Evolutionary conservation across 2,329 filamentous ascomycete genomes (phyloP).

Genomic region (Seiridium cupressi): DNA sequence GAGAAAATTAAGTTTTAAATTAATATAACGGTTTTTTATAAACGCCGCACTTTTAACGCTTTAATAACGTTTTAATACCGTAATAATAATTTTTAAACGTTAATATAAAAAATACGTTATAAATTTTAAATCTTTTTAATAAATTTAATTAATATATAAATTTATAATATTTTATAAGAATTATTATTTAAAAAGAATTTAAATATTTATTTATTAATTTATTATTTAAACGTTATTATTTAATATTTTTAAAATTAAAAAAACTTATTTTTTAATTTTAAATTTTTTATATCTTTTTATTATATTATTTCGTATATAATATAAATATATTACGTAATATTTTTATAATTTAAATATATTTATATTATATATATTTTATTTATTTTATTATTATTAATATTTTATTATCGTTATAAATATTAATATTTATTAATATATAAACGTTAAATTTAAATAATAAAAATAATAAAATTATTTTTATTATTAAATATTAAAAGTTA

Average conservation of each 20-base stretch:
- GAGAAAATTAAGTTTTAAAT: no score
- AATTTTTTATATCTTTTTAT: not conserved
- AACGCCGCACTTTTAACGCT: no score
- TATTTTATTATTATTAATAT: not conserved
- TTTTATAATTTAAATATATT: no score
- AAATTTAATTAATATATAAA: not conserved
- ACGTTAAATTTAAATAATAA: not conserved
- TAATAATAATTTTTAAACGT: not conserved
- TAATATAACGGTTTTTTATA: no score
- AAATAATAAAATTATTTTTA: not conserved
- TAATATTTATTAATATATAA: not conserved
- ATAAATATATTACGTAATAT: no score
- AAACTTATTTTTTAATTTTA: not conserved
- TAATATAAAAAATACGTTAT: not conserved
- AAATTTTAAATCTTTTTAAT: not conserved
- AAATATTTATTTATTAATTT: not conserved
- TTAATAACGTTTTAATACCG: no score
- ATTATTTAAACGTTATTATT: no score
- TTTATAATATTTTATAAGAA: not conserved
- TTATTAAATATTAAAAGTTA: not conserved
- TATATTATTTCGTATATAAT: not conserved
- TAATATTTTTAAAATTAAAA: not conserved
- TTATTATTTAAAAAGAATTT: not conserved
- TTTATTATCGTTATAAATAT: not conserved
- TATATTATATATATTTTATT: not conserved